Base-by-base conservation (phyloP, 257 asterid genomes). In the Forsythia suspensa region DNA sequence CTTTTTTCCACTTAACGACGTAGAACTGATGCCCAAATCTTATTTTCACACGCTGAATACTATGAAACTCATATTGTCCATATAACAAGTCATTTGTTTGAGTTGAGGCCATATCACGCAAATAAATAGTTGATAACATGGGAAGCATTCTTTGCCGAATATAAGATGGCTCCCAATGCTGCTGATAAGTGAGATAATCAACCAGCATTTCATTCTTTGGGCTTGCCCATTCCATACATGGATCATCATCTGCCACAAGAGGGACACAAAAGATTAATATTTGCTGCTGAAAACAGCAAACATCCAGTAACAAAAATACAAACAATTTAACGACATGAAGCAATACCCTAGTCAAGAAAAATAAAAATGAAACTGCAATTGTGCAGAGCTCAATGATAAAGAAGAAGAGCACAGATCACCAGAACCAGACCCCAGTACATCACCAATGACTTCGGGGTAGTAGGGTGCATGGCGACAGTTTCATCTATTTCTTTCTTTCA, bases 121-220 rank as follows among this genome's bases (percentile, higher is more conserved):
- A 73, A 72, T 85, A 92, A 21, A 91, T 79, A 77, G 97, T 94
- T 13, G 99, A 91, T 80, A 94, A 80, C 92, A 94, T 79, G 13
- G 97, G 97, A 79, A 96, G 88, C 84, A 94, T 77, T 85, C 90
- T 88, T 80, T 87, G 95, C 78, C 96, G 87, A n/a, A 80, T 88
- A 83, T 94, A 92, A 68, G 97, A 92, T 78, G 99, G 99, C 70
- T 90, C 96, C 99, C 99, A 96, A 6, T 87, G 70, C 87, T 87
- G 98, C 85, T 85, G 85, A 84, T 84, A 92, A 79, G 89, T 80
- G 72, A 96, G 87, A 81, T 83, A 92, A 81, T 94, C 97, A 43
- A 92, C 89, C 75, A 96, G 82, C 92, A 88, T 81, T 20, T 91
- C 98, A 2, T 87, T 84, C 52, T 79, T 84, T 7, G 99, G 99